These are phyloP conservation scores for Viola pubescens DNA, from an alignment of 441 rosid species.

Conservation along the genomic window DNA sequence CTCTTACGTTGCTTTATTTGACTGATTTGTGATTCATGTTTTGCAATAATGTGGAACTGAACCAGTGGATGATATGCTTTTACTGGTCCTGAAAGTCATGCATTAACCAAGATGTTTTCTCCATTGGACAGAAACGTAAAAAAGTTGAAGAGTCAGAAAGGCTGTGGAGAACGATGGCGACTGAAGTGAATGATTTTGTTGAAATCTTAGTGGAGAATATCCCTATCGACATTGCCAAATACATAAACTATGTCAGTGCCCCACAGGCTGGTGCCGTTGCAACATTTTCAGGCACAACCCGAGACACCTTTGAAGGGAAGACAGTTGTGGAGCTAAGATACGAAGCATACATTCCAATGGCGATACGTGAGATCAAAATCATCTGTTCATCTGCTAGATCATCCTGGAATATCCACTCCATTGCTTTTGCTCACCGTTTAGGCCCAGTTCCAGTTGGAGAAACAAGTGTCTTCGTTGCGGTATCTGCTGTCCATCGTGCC, in stretches of 20 bases:
- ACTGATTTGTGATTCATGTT: too few relatives aligned
- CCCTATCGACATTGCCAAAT: constrained; percentile 49
- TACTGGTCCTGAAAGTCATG: too few relatives aligned
- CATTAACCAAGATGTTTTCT: too few relatives aligned
- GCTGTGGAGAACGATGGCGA: constrained; percentile 27
- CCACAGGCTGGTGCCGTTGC: constrained; percentile 79
- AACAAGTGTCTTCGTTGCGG: constrained; percentile 71
- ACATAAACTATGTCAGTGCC: constrained; percentile 59
- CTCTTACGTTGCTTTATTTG: too few relatives aligned
- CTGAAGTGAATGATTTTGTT: constrained; percentile 48
- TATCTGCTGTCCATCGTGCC: constrained; percentile 71
- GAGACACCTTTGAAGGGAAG: constrained; percentile 73
- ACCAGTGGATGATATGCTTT: too few relatives aligned
- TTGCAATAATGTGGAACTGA: too few relatives aligned
- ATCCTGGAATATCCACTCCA: constrained; percentile 59
- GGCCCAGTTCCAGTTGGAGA: constrained; percentile 84
- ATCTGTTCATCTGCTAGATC: constrained; percentile 57
- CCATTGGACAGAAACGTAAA: too few relatives aligned
- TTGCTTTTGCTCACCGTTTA: constrained; percentile 66
- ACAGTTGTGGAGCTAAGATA: constrained; percentile 66
- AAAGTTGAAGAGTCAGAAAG: too few relatives aligned
- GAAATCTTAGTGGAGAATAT: constrained; percentile 65
- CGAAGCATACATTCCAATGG: constrained; percentile 89
- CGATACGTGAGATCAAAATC: constrained; percentile 46
- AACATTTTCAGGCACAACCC: constrained; percentile 80